Percentiles rank a stretch among this genome's conserved stretches.
These are phyloP conservation scores for Coniosporium tulheliwenetii DNA, from an alignment of 2,329 filamentous ascomycete species.

Conservation along the genomic window DNA sequence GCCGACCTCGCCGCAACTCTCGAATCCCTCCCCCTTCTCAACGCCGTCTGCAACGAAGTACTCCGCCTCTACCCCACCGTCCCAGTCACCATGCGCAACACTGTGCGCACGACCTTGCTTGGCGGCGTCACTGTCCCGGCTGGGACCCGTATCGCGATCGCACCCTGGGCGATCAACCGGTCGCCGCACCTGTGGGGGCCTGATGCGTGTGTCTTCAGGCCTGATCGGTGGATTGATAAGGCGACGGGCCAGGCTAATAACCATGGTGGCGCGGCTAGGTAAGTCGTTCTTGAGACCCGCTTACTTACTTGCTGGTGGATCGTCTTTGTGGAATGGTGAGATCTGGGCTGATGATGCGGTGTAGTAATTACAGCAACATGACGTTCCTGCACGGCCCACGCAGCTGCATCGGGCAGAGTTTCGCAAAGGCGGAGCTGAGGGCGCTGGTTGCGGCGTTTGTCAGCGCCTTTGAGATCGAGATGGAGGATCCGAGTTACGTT, in stretches of 20 bases:
- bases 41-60: constrained; percentile 26
- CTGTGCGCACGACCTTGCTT: constrained; percentile 1
- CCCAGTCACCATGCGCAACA: constrained; percentile 5
- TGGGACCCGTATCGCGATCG: constrained; percentile 21
- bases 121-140: constrained; percentile 20
- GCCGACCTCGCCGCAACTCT: constrained; percentile 19
- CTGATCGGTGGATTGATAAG: too few relatives aligned
- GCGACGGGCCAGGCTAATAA: too few relatives aligned
- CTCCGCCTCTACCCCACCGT: constrained; percentile 9
- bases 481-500: constrained; percentile 6
- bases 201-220: constrained; percentile 13
- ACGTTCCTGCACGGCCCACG: constrained; percentile 26
- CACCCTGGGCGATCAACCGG: constrained; percentile 27
- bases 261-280: too few relatives aligned
- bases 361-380: constrained; percentile 23
- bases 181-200: constrained; percentile 25
- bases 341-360: background rate
- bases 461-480: constrained; percentile 6
- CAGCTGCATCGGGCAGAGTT: constrained; percentile 14
- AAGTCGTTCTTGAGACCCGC: too few relatives aligned
- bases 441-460: constrained; percentile 11
- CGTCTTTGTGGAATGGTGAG: too few relatives aligned
- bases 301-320: too few relatives aligned
- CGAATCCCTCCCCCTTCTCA: constrained; percentile 28
- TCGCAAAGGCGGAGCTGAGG: constrained; percentile 12